Evolutionary conservation across 306 rosid genomes (phyloP), one percentile per base, ranked within the genome.

Genomic region (Pachyrhizus erosus): DNA sequence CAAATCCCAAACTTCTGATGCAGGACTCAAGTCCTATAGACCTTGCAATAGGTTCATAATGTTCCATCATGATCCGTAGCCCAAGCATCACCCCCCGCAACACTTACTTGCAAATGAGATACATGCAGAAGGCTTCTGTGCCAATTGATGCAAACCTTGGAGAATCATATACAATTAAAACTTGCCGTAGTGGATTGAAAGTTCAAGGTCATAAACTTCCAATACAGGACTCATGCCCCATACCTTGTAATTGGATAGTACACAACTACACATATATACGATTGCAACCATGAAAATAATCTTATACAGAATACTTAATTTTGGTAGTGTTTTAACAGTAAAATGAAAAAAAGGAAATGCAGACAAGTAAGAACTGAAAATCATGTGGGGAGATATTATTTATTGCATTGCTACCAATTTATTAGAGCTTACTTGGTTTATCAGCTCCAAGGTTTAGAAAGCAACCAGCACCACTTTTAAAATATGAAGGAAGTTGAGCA

Each of bases 391-490:
- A 76, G 70, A 43, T 78, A 57, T 61, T n/a, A n/a, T 54, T 21
- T 11, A 62, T 66, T 62, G 49, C 75, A 52, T 24, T 17, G 65
- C 77, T 54, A 67, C 55, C 17, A 20, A 71, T 72, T 43, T 46
- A 61, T 39, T 48, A 68, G 61, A 80, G 45, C 79, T 87, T 90
- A 86, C 97, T 89, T 88, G 87, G 27, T 72, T 80, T 75, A 74
- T 62, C 29, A 51, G 91, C 88, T 84, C 97, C 97, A 76, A 88
- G 77, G 80, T 94, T 91, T 70, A 92, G 86, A 88, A 92, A 92
- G 94, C 97, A 94, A 80, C 87, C 88, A 61, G 89, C 92, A 37
- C 92, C 97, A 42, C 87, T 87, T 89, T 86, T 87, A 77, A 89
- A 82, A 91, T 94, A 94, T 61, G 94, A 86, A 58, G 97, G 97